Evolutionary conservation across 192 early-diverging fungal species (phyloP).

Genomic region (Pecoramyces ruminantium): DNA sequence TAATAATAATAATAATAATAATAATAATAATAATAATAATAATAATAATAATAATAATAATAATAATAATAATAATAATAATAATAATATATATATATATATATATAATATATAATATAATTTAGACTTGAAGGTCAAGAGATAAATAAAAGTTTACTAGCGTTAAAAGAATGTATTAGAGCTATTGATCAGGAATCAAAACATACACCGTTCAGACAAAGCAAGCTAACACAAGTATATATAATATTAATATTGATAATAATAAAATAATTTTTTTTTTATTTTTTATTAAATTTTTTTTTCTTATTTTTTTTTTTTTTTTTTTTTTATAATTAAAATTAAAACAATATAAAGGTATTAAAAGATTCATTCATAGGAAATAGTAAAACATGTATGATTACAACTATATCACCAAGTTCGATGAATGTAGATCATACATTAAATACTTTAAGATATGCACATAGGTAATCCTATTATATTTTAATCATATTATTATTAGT

Average conservation of each 20-base stretch:
- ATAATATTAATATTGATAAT: neutral
- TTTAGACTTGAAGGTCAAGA: conserved; percentile 90
- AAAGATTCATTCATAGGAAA: conserved; percentile 98
- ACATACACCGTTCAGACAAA: conserved; percentile 94
- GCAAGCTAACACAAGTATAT: conserved; percentile 77
- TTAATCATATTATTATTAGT: too few species aligned
- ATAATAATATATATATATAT: too few species aligned
- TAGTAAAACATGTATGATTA: conserved; percentile 96
- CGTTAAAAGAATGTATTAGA: conserved; percentile 95
- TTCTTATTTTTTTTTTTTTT: too few species aligned
- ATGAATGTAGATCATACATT: conserved; percentile 89
- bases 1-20: too few species aligned
- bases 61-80: too few species aligned
- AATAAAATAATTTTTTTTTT: too few species aligned
- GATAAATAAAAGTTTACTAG: conserved; percentile 97
- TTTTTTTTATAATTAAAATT: too few species aligned
- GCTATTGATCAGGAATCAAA: conserved; percentile 86
- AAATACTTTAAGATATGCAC: conserved; percentile 93
- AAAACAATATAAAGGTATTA: conserved; percentile 18
- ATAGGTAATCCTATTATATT: conserved; percentile 55
- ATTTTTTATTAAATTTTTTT: too few species aligned
- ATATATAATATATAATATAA: neutral
- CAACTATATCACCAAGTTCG: conserved; percentile 90
- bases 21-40: too few species aligned
- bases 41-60: too few species aligned